phyloP scores from a whole-genome alignment of 2,329 filamentous ascomycete species.

The Xylariaceae sp. region DNA sequence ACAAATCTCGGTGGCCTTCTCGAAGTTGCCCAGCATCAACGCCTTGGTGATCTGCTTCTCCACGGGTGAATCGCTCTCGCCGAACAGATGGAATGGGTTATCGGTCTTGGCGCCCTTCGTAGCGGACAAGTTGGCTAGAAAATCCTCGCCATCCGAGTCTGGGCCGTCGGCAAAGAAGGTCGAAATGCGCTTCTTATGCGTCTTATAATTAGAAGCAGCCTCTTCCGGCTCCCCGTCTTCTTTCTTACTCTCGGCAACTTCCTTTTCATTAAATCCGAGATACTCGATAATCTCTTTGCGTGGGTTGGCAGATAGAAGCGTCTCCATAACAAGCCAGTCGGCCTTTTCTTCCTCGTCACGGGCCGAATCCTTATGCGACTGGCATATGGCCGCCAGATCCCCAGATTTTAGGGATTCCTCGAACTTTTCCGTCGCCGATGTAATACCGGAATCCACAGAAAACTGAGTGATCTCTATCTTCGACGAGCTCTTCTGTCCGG shows the following conservation, averaged over 20 bases:
- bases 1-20: slow-evolving; percentile 82
- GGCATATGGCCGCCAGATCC: slow-evolving; percentile 72
- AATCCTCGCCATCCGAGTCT: slow-evolving; percentile 70
- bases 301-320: slow-evolving; percentile 78
- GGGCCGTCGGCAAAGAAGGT: slow-evolving; percentile 74
- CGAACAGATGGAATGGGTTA: slow-evolving; percentile 87
- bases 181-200: slow-evolving; percentile 56
- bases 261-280: slow-evolving; percentile 73
- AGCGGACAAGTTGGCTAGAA: slow-evolving; percentile 76
- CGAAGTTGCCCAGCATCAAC: slow-evolving; percentile 84
- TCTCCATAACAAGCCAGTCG: slow-evolving; percentile 93
- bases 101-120: slow-evolving; percentile 91
- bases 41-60: slow-evolving; percentile 85
- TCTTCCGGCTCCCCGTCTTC: slow-evolving; percentile 40
- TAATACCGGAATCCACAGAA: slow-evolving; percentile 78
- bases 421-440: slow-evolving; percentile 79
- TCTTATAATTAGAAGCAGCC: slow-evolving; percentile 35
- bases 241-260: slow-evolving; percentile 38
- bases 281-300: slow-evolving; percentile 81
- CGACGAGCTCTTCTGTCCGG: slow-evolving; percentile 63
- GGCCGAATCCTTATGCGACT: slow-evolving; percentile 68
- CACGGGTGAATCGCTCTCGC: slow-evolving; percentile 73
- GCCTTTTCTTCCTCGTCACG: slow-evolving; percentile 87
- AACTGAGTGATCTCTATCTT: slow-evolving; percentile 83
- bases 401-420: slow-evolving; percentile 75